These are phyloP conservation scores for Lyophyllum atratum DNA, from an alignment of 768 basidiomycete genomes.

Conservation along the genomic window DNA sequence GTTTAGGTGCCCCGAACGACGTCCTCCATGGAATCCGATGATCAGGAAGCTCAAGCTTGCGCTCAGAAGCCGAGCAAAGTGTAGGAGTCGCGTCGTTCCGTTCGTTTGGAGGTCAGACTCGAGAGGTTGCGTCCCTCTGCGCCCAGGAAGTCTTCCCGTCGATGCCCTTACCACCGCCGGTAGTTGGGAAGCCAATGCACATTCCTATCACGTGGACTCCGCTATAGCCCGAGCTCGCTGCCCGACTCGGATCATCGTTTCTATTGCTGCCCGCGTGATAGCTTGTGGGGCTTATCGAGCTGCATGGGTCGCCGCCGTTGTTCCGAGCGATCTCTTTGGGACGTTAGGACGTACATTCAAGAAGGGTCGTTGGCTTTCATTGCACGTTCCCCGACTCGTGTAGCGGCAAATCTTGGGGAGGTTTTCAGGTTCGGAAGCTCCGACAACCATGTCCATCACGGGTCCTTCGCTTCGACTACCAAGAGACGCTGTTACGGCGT, in stretches of 20 bases:
- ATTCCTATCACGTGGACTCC: conserved; percentile 7
- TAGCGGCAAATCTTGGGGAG: neutral
- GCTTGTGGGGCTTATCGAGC: neutral
- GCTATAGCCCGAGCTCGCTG: conserved; percentile 5
- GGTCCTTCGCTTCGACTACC: neutral
- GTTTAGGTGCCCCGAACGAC: neutral
- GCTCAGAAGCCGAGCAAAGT: neutral
- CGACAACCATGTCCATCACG: neutral
- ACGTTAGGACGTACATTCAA: neutral
- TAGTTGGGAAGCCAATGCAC: neutral
- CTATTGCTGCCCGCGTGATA: conserved; percentile 1
- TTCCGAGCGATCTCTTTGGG: neutral
- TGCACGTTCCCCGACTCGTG: neutral
- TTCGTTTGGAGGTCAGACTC: neutral
- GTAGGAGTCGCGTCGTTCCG: neutral
- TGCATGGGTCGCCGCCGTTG: neutral
- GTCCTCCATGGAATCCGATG: neutral
- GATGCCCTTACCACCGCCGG: neutral
- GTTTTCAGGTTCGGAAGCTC: neutral
- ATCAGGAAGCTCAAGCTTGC: neutral
- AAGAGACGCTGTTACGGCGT: neutral
- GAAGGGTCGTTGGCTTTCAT: conserved; percentile 1
- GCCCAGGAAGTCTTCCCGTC: neutral
- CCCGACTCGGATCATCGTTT: conserved; percentile 11
- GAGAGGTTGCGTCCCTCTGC: neutral